A percentile compares a stretch with the other conserved stretches of the same genome.
Evolutionary conservation across 1,284 basidiomycete species (phyloP).

Genomic region (Apiotrichum porosum): DNA sequence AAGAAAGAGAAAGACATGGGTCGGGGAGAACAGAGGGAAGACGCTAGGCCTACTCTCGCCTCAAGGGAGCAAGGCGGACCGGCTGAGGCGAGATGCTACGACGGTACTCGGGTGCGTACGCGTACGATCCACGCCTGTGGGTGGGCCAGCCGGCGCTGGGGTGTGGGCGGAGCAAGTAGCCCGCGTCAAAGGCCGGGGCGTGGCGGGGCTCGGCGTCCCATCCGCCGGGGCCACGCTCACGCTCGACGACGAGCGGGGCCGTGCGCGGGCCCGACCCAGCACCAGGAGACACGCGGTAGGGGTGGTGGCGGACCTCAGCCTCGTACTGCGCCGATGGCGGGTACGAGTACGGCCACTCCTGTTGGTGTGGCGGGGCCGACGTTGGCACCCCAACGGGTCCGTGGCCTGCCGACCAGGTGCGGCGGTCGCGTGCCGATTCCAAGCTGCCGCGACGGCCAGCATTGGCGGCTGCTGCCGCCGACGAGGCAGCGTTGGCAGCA

Average conservation of each 20-base stretch:
- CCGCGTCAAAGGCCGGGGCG: neutral
- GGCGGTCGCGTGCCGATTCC: neutral
- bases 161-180: conserved; percentile 3
- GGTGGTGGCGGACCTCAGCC: neutral
- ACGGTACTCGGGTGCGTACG: neutral
- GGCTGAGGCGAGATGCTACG: neutral
- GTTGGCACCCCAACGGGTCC: too few species aligned
- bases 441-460: neutral
- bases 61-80: neutral
- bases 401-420: neutral
- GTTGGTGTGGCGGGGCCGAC: neutral
- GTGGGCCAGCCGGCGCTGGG: conserved; percentile 1
- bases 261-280: neutral
- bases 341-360: neutral
- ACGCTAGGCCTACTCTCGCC: neutral
- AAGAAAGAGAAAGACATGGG: too few species aligned
- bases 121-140: neutral
- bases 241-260: neutral
- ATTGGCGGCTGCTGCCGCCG: neutral
- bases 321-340: neutral
- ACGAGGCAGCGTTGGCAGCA: neutral
- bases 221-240: neutral
- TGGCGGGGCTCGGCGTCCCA: conserved; percentile 1
- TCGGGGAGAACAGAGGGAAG: too few species aligned
- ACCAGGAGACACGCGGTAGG: neutral